Percentiles rank a stretch among this genome's conserved stretches.
Evolutionary conservation across 2,329 filamentous ascomycete species (phyloP).

Genomic region (Thielaviopsis punctulata): DNA sequence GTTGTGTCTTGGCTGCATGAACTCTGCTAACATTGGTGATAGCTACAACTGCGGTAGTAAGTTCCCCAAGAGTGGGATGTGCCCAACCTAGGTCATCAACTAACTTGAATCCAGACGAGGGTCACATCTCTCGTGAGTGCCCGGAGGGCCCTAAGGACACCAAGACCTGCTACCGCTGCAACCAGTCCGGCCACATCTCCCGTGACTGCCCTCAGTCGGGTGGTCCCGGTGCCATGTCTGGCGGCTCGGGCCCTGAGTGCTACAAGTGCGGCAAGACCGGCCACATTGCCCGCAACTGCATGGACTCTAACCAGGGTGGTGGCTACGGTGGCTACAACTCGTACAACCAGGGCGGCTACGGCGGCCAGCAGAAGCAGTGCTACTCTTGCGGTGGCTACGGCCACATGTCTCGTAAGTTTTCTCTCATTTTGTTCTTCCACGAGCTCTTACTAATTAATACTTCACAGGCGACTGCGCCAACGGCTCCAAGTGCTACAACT

Average conservation of each 20-base stretch:
- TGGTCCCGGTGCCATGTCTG: conserved; percentile 28
- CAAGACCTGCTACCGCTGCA: conserved; percentile 63
- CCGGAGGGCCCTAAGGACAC: conserved; percentile 74
- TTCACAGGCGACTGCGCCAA: conserved; percentile 72
- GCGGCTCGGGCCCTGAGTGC: conserved; percentile 50
- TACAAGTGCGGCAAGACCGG: conserved; percentile 97
- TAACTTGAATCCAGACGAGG: conserved; percentile 30
- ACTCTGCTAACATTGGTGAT: conserved; percentile 14
- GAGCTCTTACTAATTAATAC: neutral
- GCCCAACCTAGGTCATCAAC: too few species aligned
- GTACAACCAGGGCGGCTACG: conserved; percentile 28
- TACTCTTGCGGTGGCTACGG: conserved; percentile 96
- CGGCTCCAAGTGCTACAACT: conserved; percentile 99
- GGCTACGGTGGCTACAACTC: conserved; percentile 22
- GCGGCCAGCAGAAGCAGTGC: conserved; percentile 63
- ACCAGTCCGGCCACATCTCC: conserved; percentile 75
- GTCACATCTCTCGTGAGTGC: conserved; percentile 86
- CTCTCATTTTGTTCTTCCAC: neutral
- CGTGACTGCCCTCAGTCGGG: conserved; percentile 57
- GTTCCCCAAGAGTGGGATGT: too few species aligned
- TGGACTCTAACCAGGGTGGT: conserved; percentile 42
- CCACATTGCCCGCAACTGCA: conserved; percentile 88
- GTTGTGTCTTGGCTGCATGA: neutral
- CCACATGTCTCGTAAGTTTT: conserved; percentile 71
- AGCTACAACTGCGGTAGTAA: conserved; percentile 72